Conservation (phyloP, 371 early-diverging fungal genomes). For the Agmasoma carcini region DNA sequence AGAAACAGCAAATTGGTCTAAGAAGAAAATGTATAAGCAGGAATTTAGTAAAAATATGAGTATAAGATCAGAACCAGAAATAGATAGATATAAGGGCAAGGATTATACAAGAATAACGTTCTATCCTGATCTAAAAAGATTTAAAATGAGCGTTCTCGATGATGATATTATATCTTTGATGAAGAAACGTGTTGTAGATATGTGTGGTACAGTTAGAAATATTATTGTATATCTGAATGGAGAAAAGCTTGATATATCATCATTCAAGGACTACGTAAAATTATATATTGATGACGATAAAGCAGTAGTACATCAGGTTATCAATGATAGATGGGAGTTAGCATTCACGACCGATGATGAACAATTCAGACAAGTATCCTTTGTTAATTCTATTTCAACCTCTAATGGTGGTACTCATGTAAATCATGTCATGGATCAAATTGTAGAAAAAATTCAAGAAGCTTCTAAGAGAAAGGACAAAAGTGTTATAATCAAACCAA, state of each 20-base stretch:
- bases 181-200: conserved; percentile 83
- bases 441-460: conserved; percentile 63
- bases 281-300: conserved; percentile 57
- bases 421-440: conserved; percentile 69
- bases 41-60: conserved; percentile 51
- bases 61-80: conserved; percentile 41
- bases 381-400: conserved; percentile 93
- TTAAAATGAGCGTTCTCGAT: conserved; percentile 67
- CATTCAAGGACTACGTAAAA: conserved; percentile 75
- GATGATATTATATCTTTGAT: conserved; percentile 72
- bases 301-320: conserved; percentile 59
- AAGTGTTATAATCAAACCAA: conserved; percentile 59
- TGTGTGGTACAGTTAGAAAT: conserved; percentile 74
- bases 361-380: conserved; percentile 85
- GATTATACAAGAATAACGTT: conserved; percentile 65
- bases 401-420: conserved; percentile 92
- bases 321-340: conserved; percentile 85
- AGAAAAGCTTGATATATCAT: conserved; percentile 63
- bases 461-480: conserved; percentile 65
- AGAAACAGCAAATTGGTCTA: conserved; percentile 70
- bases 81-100: conserved; percentile 41
- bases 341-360: conserved; percentile 77
- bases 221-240: conserved; percentile 81
- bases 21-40: conserved; percentile 60
- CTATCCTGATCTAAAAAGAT: conserved; percentile 79